Percentiles rank a stretch among this genome's conserved stretches.
These are phyloP conservation scores for Casuarina cunninghamiana DNA, from an alignment of 306 rosid species.

Conservation along the genomic window DNA sequence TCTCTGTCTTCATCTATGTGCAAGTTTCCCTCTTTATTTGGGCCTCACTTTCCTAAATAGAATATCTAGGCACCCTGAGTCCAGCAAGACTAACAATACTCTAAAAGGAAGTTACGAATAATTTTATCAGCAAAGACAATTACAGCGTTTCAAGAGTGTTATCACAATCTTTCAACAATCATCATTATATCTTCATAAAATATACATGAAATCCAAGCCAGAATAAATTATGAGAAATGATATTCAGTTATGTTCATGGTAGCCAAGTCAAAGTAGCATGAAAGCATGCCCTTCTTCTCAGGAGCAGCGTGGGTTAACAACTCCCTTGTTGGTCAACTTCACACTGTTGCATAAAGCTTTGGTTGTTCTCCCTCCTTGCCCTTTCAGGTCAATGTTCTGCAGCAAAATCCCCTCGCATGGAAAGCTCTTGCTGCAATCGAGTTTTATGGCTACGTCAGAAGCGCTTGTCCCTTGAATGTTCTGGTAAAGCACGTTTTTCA, in stretches of 20 bases:
- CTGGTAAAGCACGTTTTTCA: conserved; percentile 61
- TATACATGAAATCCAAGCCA: not conserved
- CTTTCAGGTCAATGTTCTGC: conserved; percentile 43
- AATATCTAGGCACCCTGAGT: too few relatives aligned
- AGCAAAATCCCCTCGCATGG: conserved; percentile 55
- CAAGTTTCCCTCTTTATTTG: too few relatives aligned
- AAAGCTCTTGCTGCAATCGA: conserved; percentile 65
- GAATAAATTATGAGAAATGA: not conserved
- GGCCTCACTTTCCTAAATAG: too few relatives aligned
- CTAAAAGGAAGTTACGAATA: too few relatives aligned
- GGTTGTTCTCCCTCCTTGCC: conserved; percentile 21
- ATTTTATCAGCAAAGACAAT: not conserved
- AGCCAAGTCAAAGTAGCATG: too few relatives aligned
- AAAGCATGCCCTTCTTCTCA: not conserved
- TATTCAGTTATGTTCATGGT: not conserved
- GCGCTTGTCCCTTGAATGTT: conserved; percentile 75
- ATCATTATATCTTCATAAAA: not conserved
- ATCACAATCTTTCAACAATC: not conserved
- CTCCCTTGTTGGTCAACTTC: conserved; percentile 28
- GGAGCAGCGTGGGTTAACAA: conserved; percentile 55
- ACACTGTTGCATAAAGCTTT: conserved; percentile 53
- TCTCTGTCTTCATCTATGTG: too few relatives aligned
- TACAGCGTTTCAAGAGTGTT: not conserved
- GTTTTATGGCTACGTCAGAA: conserved; percentile 53
- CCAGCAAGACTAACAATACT: too few relatives aligned